Conservation (phyloP, 306 rosid species). For the Arachis hypogaea region DNA sequence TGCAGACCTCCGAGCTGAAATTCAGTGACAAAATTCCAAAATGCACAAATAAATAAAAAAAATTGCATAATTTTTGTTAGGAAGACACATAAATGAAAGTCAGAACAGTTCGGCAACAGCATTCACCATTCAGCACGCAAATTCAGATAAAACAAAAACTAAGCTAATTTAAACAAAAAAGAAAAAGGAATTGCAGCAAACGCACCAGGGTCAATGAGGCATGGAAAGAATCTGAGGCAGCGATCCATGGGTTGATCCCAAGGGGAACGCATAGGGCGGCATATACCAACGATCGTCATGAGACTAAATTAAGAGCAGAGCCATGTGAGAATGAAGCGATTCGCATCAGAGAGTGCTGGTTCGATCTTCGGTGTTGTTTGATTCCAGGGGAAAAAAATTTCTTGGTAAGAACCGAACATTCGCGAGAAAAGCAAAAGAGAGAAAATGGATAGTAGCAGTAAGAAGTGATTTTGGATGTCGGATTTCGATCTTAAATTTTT, state of each 20-base stretch:
- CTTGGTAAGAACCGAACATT: constrained; percentile 1
- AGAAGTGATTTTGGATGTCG: no score
- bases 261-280: constrained; percentile 44
- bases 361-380: constrained; percentile 6
- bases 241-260: constrained; percentile 60
- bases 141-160: constrained; percentile 2
- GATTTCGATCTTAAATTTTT: not conserved
- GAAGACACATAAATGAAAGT: not conserved
- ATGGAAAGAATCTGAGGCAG: constrained; percentile 58
- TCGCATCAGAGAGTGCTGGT: constrained; percentile 35
- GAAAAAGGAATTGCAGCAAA: constrained; percentile 2
- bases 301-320: not conserved
- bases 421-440: constrained; percentile 8
- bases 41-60: not conserved
- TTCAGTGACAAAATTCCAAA: constrained; percentile 28
- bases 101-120: not conserved
- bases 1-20: constrained; percentile 85
- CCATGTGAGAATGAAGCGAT: not conserved
- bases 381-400: constrained; percentile 32
- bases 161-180: not conserved
- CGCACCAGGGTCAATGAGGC: constrained; percentile 86
- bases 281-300: constrained; percentile 58
- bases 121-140: constrained; percentile 21
- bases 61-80: not conserved
- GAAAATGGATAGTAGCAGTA: not conserved